Percentiles rank a stretch among this genome's conserved stretches.
These are phyloP conservation scores for Lecanicillium sp. DNA, from an alignment of 2,329 filamentous ascomycete genomes.

Conservation along the genomic window DNA sequence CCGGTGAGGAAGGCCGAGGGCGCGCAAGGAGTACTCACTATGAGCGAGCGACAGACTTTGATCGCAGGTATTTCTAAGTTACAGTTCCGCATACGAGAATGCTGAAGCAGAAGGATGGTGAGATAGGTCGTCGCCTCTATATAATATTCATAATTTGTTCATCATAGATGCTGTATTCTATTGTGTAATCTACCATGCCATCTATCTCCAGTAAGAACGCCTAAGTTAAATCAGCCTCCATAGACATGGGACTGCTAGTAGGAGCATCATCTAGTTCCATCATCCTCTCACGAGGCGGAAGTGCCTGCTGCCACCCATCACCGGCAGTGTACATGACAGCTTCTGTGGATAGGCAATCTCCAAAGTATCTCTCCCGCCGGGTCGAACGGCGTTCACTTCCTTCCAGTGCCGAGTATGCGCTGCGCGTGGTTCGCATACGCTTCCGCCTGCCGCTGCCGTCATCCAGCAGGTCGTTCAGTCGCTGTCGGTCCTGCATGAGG, in stretches of 20 bases:
- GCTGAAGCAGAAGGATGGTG: constrained; percentile 6
- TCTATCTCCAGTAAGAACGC: neutral
- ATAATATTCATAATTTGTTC: neutral
- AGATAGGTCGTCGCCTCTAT: neutral
- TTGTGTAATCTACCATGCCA: too few relatives aligned
- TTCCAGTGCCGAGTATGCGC: constrained; percentile 70
- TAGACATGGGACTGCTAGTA: constrained; percentile 7
- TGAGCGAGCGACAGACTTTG: neutral
- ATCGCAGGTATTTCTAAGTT: neutral
- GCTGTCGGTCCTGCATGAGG: constrained; percentile 61
- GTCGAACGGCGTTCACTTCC: constrained; percentile 62
- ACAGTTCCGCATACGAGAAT: too few relatives aligned
- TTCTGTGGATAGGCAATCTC: constrained; percentile 50
- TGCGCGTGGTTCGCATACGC: constrained; percentile 63
- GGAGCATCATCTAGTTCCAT: neutral
- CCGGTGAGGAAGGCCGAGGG: neutral
- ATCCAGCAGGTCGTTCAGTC: constrained; percentile 56
- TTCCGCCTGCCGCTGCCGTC: constrained; percentile 45
- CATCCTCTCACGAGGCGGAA: neutral
- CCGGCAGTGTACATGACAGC: constrained; percentile 61
- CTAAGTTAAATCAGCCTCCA: neutral
- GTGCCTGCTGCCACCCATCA: constrained; percentile 30
- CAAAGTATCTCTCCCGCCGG: constrained; percentile 68
- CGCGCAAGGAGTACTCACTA: neutral
- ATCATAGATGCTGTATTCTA: neutral